Evolutionary conservation across 352 stramenopile species (phyloP), one percentile per base, ranked within the genome.

Genomic region (Globisporangium emineosum): DNA sequence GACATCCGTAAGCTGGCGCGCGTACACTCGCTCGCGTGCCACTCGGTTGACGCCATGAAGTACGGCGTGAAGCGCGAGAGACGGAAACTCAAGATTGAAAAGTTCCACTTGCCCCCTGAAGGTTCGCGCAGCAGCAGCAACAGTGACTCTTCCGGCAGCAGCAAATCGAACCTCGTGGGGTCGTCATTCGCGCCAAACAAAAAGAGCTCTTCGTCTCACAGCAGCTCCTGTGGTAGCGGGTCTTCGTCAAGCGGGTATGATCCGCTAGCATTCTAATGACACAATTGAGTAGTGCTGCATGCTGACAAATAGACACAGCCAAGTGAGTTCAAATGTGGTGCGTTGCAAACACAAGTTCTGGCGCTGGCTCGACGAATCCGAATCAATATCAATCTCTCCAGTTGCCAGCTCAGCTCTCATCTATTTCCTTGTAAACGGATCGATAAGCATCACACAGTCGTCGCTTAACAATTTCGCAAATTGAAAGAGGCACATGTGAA

Each of bases 11-110:
- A 83, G 58, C 70, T 92, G 30, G 76, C 83, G 51, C 76, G 77
- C 25, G 57, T 88, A 30, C 78, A 92, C 49, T 63, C 83, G 6
- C 65, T 92, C 1, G 77, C 83, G 25, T 76, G 71, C 27, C 73
- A 90, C 62, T 72, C 79, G 12, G 61, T 80, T 1, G 81, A 86
- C 49, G 77, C 82, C 33, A 71, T 72, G 42, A 84, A 85, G 32
- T 85, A 81, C 30, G 83, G 81, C 13, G 55, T 92, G 55, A 88
- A 88, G 62, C 79, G 83, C 37, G 81, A 88, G 37, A 77, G 72
- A 5, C 81, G 83, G 23, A 90, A 90, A 66, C 69, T 90, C n/a
- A 85, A 83, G 57, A 77, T 92, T 54, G 83, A 92, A n/a, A 86
- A 88, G 57, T 85, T 92, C 50, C 83, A 92, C 57, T 65, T 92